Evolutionary conservation across 1,284 basidiomycete genomes (phyloP), one percentile per base, ranked within the genome.

Genomic region (Blastosporella zonata): DNA sequence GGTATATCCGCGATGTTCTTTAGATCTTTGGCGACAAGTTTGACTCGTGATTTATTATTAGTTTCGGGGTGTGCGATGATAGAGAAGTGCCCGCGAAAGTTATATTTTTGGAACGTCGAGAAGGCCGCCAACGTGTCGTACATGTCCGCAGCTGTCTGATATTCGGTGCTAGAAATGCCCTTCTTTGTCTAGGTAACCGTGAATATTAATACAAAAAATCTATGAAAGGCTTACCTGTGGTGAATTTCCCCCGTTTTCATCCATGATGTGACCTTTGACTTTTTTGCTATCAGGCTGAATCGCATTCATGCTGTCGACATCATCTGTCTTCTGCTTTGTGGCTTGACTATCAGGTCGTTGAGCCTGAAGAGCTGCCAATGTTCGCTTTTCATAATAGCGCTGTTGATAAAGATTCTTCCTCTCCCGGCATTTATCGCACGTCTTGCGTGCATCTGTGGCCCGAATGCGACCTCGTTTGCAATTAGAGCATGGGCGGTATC

Each of bases 131-230:
- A 37, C 7, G 42, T 47, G 21, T 28, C 31, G 46, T 56, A 58
- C 51, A 59, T 56, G 6, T 58, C 53, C 6, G 41, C 39, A 10
- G 56, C 54, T 12, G 50, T 52, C 31, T 55, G 56, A 28, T 53
- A 58, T 43, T 56, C 55, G 4, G 38, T 39, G 28, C 33, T 7
- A 9, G 37, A 13, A 22, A 17, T 25, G 17, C 15, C 6, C 25
- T 27, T 10, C 25, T 27, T 5, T 10, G 10, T 27, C 25, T n/a
- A n/a, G 25, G 25, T 27, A 27, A 5, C 5, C 25, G 25, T 27
- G 10, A 10, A 27, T 27, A 10, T n/a, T n/a, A 27, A 27, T 27
- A 10, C 5, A 27, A 6, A 10, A 27, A 27, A 6, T 5, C 5
- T 10, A 27, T 6, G 25, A 10, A 27, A 27, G 25, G 25, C 25